Evolutionary conservation across 495 filamentous ascomycete species (phyloP).

Genomic region (Parachaetomium inaequale): DNA sequence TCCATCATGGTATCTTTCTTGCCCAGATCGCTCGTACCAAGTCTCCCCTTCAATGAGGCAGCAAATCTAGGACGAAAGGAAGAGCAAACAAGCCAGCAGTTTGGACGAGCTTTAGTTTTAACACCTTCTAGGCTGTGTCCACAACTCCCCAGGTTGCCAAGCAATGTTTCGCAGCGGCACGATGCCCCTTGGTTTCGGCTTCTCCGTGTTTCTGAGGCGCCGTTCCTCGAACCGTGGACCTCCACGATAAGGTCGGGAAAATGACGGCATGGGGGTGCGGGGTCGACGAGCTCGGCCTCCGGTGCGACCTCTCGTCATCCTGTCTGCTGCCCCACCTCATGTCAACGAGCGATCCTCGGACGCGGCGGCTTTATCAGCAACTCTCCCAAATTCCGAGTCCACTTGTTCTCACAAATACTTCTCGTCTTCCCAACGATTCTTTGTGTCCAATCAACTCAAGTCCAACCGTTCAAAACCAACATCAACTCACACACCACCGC

Average conservation of each 20-base stretch:
- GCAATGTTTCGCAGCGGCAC: neutral
- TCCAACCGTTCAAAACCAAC: conserved; percentile 1
- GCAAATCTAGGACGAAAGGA: too few relatives aligned
- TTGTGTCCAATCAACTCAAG: neutral
- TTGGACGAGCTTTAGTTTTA: too few relatives aligned
- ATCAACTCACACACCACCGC: conserved; percentile 25
- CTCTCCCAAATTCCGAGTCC: conserved; percentile 7
- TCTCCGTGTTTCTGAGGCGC: neutral
- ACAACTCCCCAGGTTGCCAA: too few relatives aligned
- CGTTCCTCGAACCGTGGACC: neutral
- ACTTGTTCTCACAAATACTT: conserved; percentile 6
- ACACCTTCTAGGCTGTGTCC: too few relatives aligned
- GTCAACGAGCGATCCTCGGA: conserved; percentile 23
- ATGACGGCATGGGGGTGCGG: conserved; percentile 4
- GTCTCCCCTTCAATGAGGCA: too few relatives aligned
- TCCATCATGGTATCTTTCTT: too few relatives aligned
- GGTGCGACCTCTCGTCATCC: conserved; percentile 15
- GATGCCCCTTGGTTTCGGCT: neutral
- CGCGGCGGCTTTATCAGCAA: conserved; percentile 10
- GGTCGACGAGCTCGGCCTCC: neutral
- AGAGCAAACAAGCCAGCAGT: too few relatives aligned
- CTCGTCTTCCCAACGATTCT: neutral
- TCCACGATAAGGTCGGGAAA: too few relatives aligned
- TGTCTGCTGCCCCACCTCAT: conserved; percentile 20
- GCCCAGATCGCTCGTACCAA: too few relatives aligned